Base-by-base conservation (phyloP, 2,329 filamentous ascomycete genomes). In the Sordariomycetes sp. region DNA sequence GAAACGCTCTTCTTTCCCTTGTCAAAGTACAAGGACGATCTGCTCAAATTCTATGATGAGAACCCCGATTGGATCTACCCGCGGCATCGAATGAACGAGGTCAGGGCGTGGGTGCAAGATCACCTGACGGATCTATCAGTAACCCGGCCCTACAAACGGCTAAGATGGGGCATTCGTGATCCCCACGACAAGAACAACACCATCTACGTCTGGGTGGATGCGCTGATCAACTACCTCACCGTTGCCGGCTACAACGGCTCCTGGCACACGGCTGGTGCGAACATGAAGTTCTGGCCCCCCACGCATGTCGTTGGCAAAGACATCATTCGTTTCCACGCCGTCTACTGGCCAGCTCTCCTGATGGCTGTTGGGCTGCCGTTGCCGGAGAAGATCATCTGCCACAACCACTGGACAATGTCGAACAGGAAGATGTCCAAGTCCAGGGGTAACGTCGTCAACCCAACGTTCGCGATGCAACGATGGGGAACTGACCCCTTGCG, bases 271-370 rank as follows among this genome's bases (percentile, higher is more conserved):
- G 77, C 77, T 2, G 62, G 70, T 4, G 75, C 20, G 9, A 8
- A 82, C 39, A 55, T 66, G 11, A 63, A 61, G 15, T 78, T 84
- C 17, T 98, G 92, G 90, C 92, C 92, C 5, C 86, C 86, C 8
- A 71, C 92, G 14, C 92, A 98, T 30, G 77, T 98, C 18, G 81
- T 98, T 36, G 92, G 92, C 32, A 98, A 98, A 59, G 92, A 98
- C 55, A 98, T 98, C 44, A 68, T 94, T 37, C 82, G 87, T 14
- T 98, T 98, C 58, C 93, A 98, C 55, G 90, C 86, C 57, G 80
- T 98, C 31, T 98, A 98, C 66, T 98, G 93, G 92, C 92, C 92
- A 1, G 92, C 92, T 4, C 82, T 98, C 46, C 76, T 98, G 12
- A 82, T 98, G 71, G 90, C 92, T 2, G 66, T 95, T 11, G 79